Conservation (phyloP, 75 land plant genomes). For the Azolla pinnata region DNA sequence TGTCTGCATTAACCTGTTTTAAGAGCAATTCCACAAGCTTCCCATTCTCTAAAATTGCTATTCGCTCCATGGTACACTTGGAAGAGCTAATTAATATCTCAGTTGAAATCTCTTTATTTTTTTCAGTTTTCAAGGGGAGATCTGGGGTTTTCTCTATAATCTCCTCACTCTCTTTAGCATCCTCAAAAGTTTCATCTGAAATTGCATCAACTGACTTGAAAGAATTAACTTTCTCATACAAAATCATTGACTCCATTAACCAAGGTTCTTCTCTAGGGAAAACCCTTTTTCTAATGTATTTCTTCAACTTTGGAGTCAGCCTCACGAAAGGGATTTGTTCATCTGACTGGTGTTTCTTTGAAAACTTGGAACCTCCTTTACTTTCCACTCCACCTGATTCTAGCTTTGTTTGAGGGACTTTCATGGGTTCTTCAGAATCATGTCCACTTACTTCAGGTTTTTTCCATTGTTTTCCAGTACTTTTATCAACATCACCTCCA, state of each 20-base stretch:
- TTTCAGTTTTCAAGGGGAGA: constrained; percentile 12
- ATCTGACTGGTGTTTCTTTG: background rate
- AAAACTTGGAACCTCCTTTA: background rate
- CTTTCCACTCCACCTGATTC: background rate
- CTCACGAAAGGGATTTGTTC: background rate
- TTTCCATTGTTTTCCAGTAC: constrained; percentile 39
- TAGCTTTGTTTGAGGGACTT: constrained; percentile 32
- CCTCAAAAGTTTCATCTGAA: background rate
- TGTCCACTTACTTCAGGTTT: constrained; percentile 36
- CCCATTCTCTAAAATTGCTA: constrained; percentile 82
- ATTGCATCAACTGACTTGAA: constrained; percentile 2
- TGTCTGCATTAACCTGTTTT: constrained; percentile 76
- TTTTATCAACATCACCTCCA: background rate
- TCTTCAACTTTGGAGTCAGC: constrained; percentile 8
- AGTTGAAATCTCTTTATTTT: constrained; percentile 29
- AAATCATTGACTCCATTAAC: constrained; percentile 30
- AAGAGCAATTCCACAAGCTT: constrained; percentile 79
- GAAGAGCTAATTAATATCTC: constrained; percentile 83
- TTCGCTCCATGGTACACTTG: constrained; percentile 90
- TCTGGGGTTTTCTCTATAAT: constrained; percentile 5
- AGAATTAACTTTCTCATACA: background rate
- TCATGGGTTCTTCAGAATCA: constrained; percentile 12
- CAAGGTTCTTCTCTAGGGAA: constrained; percentile 36
- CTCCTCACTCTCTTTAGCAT: constrained; percentile 17
- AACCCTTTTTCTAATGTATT: constrained; percentile 9